phyloP scores from a whole-genome alignment of 2,329 filamentous ascomycete genomes.

The Colletotrichum orchidophilum region DNA sequence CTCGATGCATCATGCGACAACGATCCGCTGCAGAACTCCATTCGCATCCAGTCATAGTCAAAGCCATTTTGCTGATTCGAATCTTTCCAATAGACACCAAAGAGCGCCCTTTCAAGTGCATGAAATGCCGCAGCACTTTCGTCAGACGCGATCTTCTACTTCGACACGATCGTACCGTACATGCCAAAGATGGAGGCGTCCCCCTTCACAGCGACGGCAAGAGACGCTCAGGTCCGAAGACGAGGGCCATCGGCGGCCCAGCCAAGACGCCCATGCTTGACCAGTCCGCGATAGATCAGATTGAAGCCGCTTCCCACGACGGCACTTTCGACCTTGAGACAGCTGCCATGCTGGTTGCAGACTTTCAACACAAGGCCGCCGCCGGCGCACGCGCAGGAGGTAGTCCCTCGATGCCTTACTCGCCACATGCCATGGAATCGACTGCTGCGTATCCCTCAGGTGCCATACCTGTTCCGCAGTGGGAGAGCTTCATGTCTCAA shows the following conservation, averaged over 20 bases:
- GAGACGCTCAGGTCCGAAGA: constrained; percentile 78
- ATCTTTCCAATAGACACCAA: constrained; percentile 79
- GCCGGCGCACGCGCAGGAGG: constrained; percentile 70
- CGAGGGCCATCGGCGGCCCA: constrained; percentile 69
- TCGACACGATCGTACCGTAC: constrained; percentile 96
- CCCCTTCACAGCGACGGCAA: constrained; percentile 95
- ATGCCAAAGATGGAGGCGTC: constrained; percentile 96
- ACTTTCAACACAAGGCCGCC: constrained; percentile 95
- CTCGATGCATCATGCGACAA: neutral
- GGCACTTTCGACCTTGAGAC: constrained; percentile 95
- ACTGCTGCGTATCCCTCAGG: constrained; percentile 80
- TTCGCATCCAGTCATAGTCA: neutral
- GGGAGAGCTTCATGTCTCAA: constrained; percentile 87
- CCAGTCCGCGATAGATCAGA: constrained; percentile 87
- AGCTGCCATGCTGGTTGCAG: constrained; percentile 97
- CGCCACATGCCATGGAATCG: constrained; percentile 80
- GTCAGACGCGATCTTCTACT: constrained; percentile 96
- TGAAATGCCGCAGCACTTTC: constrained; percentile 98
- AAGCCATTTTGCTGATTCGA: constrained; percentile 38
- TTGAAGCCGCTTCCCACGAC: constrained; percentile 84
- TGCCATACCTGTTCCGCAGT: constrained; percentile 84
- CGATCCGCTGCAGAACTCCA: neutral
- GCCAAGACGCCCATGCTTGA: constrained; percentile 87
- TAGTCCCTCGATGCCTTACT: constrained; percentile 73
- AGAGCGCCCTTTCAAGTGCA: constrained; percentile 97